Percentiles rank a stretch among this genome's conserved stretches.
Evolutionary conservation across 805 yeast species (phyloP).

Genomic region (Starmera pachycereana): DNA sequence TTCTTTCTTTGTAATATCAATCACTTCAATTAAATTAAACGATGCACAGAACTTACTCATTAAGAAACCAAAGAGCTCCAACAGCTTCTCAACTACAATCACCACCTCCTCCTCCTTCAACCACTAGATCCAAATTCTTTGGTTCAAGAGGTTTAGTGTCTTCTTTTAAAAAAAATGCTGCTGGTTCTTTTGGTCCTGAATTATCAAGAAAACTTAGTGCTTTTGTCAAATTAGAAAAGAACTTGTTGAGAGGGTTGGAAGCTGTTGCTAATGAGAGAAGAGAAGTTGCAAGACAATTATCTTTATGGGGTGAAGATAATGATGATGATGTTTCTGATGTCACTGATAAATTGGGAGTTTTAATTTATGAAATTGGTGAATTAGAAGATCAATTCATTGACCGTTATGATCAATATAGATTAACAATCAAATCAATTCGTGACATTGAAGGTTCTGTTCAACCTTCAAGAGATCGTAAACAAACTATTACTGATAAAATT

Average conservation of each 20-base stretch:
- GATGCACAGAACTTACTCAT: conserved; percentile 98
- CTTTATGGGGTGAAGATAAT: conserved; percentile 80
- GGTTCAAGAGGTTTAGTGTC: conserved; percentile 63
- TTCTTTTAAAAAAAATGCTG: conserved; percentile 58
- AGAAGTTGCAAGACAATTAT: conserved; percentile 73
- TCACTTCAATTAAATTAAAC: conserved; percentile 3
- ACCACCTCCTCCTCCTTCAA: conserved; percentile 92
- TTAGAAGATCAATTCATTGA: conserved; percentile 82
- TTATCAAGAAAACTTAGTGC: conserved; percentile 63
- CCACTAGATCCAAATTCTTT: conserved; percentile 80
- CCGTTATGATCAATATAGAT: conserved; percentile 77
- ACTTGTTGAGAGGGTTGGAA: conserved; percentile 71
- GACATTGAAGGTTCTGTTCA: conserved; percentile 83
- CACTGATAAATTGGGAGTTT: conserved; percentile 79
- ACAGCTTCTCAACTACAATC: conserved; percentile 91
- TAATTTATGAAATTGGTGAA: conserved; percentile 76
- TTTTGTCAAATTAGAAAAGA: conserved; percentile 73
- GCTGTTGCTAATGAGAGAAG: conserved; percentile 68
- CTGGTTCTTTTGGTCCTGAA: conserved; percentile 77
- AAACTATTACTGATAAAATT: conserved; percentile 75
- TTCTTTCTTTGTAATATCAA: neutral
- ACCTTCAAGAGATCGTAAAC: conserved; percentile 81
- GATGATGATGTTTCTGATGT: conserved; percentile 82
- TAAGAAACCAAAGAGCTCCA: conserved; percentile 93
- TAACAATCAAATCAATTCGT: conserved; percentile 70